phyloP scores from a whole-genome alignment of 306 rosid species.

The Cicer arietinum region DNA sequence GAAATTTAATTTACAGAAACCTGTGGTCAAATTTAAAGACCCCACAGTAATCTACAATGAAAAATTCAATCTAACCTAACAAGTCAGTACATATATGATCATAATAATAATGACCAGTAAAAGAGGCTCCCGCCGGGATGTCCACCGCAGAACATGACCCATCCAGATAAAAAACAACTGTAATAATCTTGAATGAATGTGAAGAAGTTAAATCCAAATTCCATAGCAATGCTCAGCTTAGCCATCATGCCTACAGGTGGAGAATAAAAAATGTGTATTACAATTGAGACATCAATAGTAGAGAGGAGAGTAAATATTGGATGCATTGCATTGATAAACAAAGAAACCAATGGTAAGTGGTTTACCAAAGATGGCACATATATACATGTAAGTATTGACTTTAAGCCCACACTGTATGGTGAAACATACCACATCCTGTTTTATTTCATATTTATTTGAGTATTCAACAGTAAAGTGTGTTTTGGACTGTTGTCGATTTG shows the following conservation, averaged over 20 bases:
- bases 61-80: constrained; percentile 49
- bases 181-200: constrained; percentile 39
- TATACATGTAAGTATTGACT: neutral
- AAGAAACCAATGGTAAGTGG: neutral
- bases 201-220: constrained; percentile 43
- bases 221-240: constrained; percentile 28
- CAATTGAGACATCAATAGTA: neutral
- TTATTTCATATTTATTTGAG: constrained; percentile 11
- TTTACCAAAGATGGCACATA: constrained; percentile 9
- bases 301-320: constrained; percentile 5
- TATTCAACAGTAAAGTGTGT: constrained; percentile 3
- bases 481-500: neutral
- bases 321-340: constrained; percentile 28
- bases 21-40: constrained; percentile 10
- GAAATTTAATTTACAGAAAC: constrained; percentile 50
- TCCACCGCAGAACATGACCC: constrained; percentile 23
- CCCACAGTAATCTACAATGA: constrained; percentile 31
- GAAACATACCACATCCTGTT: constrained; percentile 9
- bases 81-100: constrained; percentile 50
- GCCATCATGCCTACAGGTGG: constrained; percentile 47
- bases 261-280: constrained; percentile 15
- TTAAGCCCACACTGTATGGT: neutral
- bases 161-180: constrained; percentile 17
- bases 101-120: constrained; percentile 34
- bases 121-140: constrained; percentile 31